phyloP scores from a whole-genome alignment of 768 basidiomycete genomes.

The Strobilomyces dryophilus region DNA sequence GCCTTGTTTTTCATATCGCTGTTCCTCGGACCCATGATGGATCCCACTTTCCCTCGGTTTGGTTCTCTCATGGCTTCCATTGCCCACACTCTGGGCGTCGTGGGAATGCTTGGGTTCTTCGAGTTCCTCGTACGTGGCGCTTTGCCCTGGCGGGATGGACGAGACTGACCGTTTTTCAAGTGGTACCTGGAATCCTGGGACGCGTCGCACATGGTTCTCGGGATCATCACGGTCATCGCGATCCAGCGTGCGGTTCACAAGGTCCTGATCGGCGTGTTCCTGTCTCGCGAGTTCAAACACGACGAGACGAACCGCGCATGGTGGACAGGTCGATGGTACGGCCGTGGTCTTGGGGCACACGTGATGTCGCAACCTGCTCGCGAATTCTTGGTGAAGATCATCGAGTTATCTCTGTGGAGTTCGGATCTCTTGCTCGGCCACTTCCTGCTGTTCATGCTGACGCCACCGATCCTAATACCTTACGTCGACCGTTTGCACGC shows the following conservation, averaged over 20 bases:
- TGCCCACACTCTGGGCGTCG: conserved; percentile 74
- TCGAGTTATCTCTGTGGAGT: conserved; percentile 93
- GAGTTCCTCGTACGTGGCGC: conserved; percentile 78
- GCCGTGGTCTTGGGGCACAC: conserved; percentile 83
- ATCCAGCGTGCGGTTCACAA: conserved; percentile 94
- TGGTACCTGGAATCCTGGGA: conserved; percentile 97
- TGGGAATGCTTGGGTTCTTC: conserved; percentile 92
- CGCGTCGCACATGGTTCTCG: conserved; percentile 87
- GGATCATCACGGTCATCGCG: conserved; percentile 84
- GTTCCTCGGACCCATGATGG: conserved; percentile 89
- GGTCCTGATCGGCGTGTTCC: conserved; percentile 87
- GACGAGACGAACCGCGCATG: conserved; percentile 98
- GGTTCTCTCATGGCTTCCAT: conserved; percentile 90
- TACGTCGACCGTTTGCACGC: conserved; percentile 92
- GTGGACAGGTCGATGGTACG: conserved; percentile 99
- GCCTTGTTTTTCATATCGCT: conserved; percentile 87
- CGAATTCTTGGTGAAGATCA: conserved; percentile 96
- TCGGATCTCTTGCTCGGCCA: conserved; percentile 90
- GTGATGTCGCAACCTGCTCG: conserved; percentile 97
- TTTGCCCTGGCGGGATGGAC: neutral
- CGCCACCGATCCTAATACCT: conserved; percentile 83
- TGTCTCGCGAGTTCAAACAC: conserved; percentile 98
- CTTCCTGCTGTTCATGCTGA: conserved; percentile 85
- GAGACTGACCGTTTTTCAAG: conserved; percentile 36
- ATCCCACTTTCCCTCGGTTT: conserved; percentile 80